Evolutionary conservation across 2,329 filamentous ascomycete species (phyloP).

Genomic region (Helotiales sp.): DNA sequence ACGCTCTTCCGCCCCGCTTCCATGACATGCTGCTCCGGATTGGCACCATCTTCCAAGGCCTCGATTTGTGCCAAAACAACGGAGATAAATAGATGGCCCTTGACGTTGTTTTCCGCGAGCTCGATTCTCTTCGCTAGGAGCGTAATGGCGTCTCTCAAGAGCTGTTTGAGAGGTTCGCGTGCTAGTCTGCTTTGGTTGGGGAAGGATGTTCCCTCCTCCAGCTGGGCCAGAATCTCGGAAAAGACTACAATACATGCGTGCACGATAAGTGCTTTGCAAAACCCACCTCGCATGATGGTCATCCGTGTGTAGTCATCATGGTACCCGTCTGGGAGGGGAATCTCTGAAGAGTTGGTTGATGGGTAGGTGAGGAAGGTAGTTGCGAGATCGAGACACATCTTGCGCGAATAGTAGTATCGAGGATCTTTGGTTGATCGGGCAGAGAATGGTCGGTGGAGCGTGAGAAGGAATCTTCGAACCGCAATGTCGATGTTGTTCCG

Average conservation of each 20-base stretch:
- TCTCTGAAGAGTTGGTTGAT: conserved; percentile 4
- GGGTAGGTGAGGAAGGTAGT: conserved; percentile 36
- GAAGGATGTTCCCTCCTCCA: conserved; percentile 48
- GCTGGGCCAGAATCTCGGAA: conserved; percentile 53
- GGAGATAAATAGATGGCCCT: conserved; percentile 48
- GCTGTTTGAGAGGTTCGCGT: conserved; percentile 43
- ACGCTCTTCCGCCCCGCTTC: conserved; percentile 30
- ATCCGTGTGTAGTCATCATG: conserved; percentile 46
- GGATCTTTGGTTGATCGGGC: conserved; percentile 50
- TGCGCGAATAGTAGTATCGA: conserved; percentile 55
- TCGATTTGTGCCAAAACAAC: conserved; percentile 50
- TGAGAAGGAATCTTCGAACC: conserved; percentile 59
- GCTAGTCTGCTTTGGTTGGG: conserved; percentile 40
- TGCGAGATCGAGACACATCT: conserved; percentile 52
- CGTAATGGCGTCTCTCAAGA: conserved; percentile 39
- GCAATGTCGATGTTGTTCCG: conserved; percentile 57
- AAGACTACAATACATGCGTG: conserved; percentile 50
- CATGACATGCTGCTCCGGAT: conserved; percentile 24
- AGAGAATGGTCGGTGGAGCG: conserved; percentile 57
- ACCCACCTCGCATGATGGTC: conserved; percentile 46
- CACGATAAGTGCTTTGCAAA: conserved; percentile 49
- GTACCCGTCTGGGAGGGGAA: neutral
- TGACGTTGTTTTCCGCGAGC: conserved; percentile 52
- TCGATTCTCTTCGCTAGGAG: conserved; percentile 44
- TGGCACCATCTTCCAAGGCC: conserved; percentile 32